Evolutionary conservation across 2,329 filamentous ascomycete species (phyloP), one percentile per base, ranked within the genome.

Genomic region (Verticillium longisporum): DNA sequence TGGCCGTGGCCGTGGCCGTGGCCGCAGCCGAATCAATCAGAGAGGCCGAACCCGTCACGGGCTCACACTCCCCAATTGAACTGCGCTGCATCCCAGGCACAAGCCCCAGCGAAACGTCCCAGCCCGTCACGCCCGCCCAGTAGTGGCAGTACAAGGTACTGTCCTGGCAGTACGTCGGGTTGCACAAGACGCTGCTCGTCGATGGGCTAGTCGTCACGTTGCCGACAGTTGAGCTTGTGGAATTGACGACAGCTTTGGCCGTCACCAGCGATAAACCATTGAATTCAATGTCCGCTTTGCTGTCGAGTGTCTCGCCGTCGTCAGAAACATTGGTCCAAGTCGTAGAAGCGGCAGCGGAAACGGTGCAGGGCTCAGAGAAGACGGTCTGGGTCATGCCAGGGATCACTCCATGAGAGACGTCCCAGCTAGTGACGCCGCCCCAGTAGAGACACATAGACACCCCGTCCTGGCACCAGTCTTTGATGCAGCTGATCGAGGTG

Each of bases 101-200:
- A 5, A 71, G 70, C 0, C 75, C 76, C 5, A 66, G 64, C 1
- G 65, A 68, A 18, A 66, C 61, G 57, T 77, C 69, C 61, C 69
- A 75, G n/a, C 67, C 66, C 6, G 73, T 77, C 55, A 76, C 64
- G 15, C 75, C 75, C 31, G 66, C 69, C 70, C 75, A 78, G 66
- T 71, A 74, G 63, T 74, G 72, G 66, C 77, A 78, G 70, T 72
- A 78, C 2, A 70, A 70, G 3, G 68, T 69, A 14, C 65, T 62
- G 15, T 68, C 66, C 53, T 72, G 71, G 68, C 75, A 76, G 66
- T 75, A 76, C 4, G 45, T 50, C n/a, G 45, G 45, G 7, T 50
- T 6, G 18, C 45, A 50, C 4, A 50, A 50, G 45, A 50, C 1
- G 45, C 45, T 50, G 45, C 56, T 57, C 18, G 15, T 57, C 6